Evolutionary conservation across 352 stramenopile species (phyloP).

Genomic region (Phytophthora macrochlamydospora): DNA sequence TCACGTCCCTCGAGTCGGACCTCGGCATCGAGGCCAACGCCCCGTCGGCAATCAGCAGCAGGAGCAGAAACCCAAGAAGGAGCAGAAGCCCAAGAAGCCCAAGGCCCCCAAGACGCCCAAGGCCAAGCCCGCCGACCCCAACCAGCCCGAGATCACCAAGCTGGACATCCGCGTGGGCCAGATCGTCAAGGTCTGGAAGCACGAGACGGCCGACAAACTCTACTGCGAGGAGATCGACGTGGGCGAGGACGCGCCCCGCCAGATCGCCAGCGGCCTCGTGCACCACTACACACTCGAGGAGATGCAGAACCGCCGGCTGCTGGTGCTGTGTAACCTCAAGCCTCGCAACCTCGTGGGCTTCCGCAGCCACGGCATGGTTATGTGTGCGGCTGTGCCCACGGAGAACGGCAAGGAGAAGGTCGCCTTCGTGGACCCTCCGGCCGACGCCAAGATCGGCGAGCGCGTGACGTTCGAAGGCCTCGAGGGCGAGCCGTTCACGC

Average conservation of each 20-base stretch:
- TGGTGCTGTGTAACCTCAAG: slow-evolving; percentile 94
- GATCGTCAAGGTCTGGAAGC: slow-evolving; percentile 93
- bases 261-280: slow-evolving; percentile 89
- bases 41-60: slow-evolving; percentile 34
- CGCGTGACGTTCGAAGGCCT: slow-evolving; percentile 76
- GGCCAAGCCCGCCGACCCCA: slow-evolving; percentile 38
- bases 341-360: slow-evolving; percentile 90
- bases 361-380: slow-evolving; percentile 92
- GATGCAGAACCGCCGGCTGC: slow-evolving; percentile 84
- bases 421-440: slow-evolving; percentile 84
- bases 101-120: slow-evolving; percentile 63
- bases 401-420: slow-evolving; percentile 83
- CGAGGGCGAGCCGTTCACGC: slow-evolving; percentile 72
- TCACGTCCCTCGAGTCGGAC: slow-evolving; percentile 72
- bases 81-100: slow-evolving; percentile 42
- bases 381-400: slow-evolving; percentile 77
- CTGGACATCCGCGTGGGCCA: slow-evolving; percentile 92
- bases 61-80: slow-evolving; percentile 37
- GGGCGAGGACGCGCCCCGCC: slow-evolving; percentile 82
- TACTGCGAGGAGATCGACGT: slow-evolving; percentile 94
- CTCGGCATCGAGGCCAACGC: slow-evolving; percentile 76
- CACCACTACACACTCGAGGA: slow-evolving; percentile 88
- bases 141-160: slow-evolving; percentile 91
- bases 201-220: slow-evolving; percentile 91
- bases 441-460: slow-evolving; percentile 74